A percentile compares a stretch with the other conserved stretches of the same genome.
Evolutionary conservation across 805 yeast species (phyloP).

Genomic region (Debaryomyces hansenii): DNA sequence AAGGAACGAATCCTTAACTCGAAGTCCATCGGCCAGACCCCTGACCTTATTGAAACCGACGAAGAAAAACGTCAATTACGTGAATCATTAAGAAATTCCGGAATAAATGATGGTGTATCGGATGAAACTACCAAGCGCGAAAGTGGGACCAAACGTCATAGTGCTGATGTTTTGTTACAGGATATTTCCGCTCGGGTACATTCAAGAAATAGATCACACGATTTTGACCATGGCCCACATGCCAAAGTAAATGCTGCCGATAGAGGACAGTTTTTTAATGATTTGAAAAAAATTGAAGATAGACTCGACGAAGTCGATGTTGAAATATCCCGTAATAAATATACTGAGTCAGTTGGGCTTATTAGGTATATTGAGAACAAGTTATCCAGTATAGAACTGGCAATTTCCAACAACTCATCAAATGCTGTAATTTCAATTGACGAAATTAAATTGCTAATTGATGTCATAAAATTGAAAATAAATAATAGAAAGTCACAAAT

Average conservation of each 20-base stretch:
- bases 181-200: constrained; percentile 63
- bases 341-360: constrained; percentile 44
- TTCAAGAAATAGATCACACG: constrained; percentile 55
- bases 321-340: constrained; percentile 59
- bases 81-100: constrained; percentile 50
- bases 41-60: constrained; percentile 19
- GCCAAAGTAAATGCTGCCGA: constrained; percentile 8
- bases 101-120: constrained; percentile 30
- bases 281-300: constrained; percentile 56
- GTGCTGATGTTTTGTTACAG: constrained; percentile 48
- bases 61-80: constrained; percentile 41
- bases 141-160: constrained; percentile 27
- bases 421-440: constrained; percentile 12
- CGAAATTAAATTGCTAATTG: constrained; percentile 31
- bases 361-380: constrained; percentile 37
- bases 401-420: constrained; percentile 10
- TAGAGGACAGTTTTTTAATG: constrained; percentile 40
- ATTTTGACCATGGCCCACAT: constrained; percentile 23
- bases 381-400: constrained; percentile 27
- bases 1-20: constrained; percentile 27
- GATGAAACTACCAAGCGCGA: constrained; percentile 30
- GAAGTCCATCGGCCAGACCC: neutral
- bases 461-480: constrained; percentile 43
- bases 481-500: constrained; percentile 35
- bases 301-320: constrained; percentile 69